Evolutionary conservation across 108 stramenopile species (phyloP).

Genomic region (Nannochloropsis gaditana): DNA sequence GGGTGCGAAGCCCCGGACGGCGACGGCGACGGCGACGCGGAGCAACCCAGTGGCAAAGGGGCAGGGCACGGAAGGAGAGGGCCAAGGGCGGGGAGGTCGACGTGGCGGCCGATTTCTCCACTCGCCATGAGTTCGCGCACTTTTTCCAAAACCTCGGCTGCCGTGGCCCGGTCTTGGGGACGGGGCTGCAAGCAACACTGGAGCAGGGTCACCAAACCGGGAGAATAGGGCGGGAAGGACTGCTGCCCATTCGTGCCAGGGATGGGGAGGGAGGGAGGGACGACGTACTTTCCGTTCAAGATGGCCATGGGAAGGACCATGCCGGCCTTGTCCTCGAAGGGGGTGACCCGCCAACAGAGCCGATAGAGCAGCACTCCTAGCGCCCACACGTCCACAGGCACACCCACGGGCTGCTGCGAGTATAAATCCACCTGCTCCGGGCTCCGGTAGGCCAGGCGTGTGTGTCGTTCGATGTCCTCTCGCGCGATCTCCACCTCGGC

Average conservation of each 20-base stretch:
- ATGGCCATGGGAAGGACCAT: conserved; percentile 28
- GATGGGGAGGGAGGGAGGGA: neutral
- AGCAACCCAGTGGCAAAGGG: neutral
- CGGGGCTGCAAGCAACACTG: conserved; percentile 27
- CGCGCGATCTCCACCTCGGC: neutral
- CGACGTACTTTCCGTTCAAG: conserved; percentile 17
- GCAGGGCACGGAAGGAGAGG: neutral
- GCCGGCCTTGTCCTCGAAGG: conserved; percentile 39
- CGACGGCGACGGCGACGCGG: neutral
- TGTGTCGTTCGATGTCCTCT: conserved; percentile 40
- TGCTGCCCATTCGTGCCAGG: neutral
- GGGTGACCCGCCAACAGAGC: conserved; percentile 33
- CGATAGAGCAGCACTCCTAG: conserved; percentile 40
- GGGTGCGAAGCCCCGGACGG: neutral
- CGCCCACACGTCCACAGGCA: conserved; percentile 46
- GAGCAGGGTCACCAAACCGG: conserved; percentile 36
- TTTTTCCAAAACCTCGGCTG: neutral
- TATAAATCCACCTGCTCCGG: conserved; percentile 45
- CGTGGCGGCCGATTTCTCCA: neutral
- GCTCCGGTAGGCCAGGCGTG: conserved; percentile 38
- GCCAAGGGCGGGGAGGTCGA: neutral
- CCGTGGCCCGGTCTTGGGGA: conserved; percentile 28
- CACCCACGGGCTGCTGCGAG: conserved; percentile 12
- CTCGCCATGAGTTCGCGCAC: neutral
- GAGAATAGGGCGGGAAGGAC: conserved; percentile 18